A percentile compares a stretch with the other conserved stretches of the same genome.
These are phyloP conservation scores for Vaccinium vitisidaea DNA, from an alignment of 148 eudicot genomes.

Conservation along the genomic window DNA sequence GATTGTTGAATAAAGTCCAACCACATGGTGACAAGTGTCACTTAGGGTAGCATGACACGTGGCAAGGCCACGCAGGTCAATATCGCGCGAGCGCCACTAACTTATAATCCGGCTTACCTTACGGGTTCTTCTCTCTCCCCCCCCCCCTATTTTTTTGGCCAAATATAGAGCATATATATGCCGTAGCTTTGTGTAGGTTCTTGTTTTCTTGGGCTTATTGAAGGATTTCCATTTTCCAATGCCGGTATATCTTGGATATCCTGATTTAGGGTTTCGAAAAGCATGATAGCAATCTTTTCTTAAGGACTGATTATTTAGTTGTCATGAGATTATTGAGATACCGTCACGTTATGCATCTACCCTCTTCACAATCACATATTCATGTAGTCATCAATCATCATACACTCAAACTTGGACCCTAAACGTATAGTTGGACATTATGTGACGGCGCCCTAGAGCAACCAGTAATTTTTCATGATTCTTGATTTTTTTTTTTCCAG, in stretches of 20 bases:
- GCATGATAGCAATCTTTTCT: neutral
- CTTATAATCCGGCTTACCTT: constrained; percentile 22
- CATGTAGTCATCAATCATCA: no score
- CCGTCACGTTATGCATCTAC: no score
- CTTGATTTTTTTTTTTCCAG: neutral
- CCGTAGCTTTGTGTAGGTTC: neutral
- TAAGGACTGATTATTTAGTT: neutral
- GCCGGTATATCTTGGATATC: neutral
- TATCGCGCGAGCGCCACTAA: neutral
- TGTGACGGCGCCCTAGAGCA: neutral
- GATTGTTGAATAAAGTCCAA: no score
- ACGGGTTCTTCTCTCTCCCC: neutral
- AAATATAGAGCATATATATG: neutral
- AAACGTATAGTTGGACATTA: neutral
- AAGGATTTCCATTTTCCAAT: neutral
- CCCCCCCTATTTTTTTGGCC: neutral
- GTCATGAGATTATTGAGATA: neutral
- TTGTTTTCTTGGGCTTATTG: neutral
- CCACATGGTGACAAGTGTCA: no score
- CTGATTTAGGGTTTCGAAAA: neutral
- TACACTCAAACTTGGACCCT: neutral
- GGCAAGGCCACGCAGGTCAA: no score
- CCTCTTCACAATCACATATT: neutral
- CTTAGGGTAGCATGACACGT: no score
- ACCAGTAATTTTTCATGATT: neutral